phyloP scores from a whole-genome alignment of 1,284 basidiomycete genomes.

The Vanrija sp. region DNA sequence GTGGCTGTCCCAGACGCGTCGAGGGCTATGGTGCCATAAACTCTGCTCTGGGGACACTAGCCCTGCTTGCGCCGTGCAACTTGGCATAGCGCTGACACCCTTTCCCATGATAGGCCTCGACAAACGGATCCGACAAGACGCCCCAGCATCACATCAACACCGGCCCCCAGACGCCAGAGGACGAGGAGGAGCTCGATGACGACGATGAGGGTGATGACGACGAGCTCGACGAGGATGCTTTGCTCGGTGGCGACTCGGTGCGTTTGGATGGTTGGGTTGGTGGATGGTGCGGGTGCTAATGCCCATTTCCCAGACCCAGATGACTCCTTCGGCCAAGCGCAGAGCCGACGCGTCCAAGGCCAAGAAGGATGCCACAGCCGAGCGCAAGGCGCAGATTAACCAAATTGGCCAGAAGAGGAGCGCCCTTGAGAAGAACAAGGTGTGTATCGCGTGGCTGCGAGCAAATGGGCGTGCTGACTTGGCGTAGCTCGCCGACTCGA shows the following conservation, averaged over 20 bases:
- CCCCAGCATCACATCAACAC: constrained; percentile 38
- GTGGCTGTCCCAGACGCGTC: not conserved
- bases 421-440: constrained; percentile 47
- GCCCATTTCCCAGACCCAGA: constrained; percentile 2
- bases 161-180: constrained; percentile 31
- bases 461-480: not conserved
- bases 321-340: constrained; percentile 34
- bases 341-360: constrained; percentile 28
- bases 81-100: not conserved
- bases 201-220: constrained; percentile 32
- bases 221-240: constrained; percentile 24
- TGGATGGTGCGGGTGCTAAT: not conserved
- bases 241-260: constrained; percentile 11
- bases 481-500: constrained; percentile 78
- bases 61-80: not conserved
- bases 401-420: constrained; percentile 40
- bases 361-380: constrained; percentile 37
- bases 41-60: not conserved
- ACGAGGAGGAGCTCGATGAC: constrained; percentile 31
- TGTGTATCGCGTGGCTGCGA: constrained; percentile 13
- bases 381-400: constrained; percentile 40
- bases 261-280: not conserved
- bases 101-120: constrained; percentile 28
- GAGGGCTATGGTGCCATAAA: not conserved
- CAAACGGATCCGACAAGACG: constrained; percentile 34